Percentiles rank a stretch among this genome's conserved stretches.
These are phyloP conservation scores for Talaromyces amestolkiae DNA, from an alignment of 2,329 filamentous ascomycete species.

Conservation along the genomic window DNA sequence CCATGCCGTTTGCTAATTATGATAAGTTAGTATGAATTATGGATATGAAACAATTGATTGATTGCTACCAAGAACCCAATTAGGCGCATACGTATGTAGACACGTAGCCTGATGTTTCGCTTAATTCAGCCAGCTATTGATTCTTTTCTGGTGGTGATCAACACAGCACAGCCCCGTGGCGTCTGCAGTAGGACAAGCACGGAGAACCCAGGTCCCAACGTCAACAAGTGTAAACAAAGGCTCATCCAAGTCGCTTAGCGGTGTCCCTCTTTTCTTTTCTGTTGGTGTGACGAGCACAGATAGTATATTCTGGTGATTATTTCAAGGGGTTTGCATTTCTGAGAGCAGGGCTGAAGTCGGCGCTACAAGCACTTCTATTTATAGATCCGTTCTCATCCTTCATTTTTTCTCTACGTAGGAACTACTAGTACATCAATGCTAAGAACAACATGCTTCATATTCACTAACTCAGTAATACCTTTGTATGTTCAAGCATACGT, in stretches of 20 bases:
- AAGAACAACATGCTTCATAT: neutral
- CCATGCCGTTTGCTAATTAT: conserved; percentile 70
- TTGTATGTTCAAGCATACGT: too few species aligned
- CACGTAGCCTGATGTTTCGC: neutral
- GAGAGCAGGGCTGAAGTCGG: neutral
- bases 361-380: neutral
- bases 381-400: neutral
- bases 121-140: neutral
- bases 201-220: neutral
- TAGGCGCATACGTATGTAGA: neutral
- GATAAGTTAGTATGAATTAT: conserved; percentile 1
- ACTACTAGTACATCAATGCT: neutral
- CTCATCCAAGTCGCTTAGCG: neutral
- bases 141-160: neutral
- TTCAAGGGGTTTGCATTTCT: neutral
- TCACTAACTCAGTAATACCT: neutral
- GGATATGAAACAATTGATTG: neutral
- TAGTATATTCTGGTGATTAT: neutral
- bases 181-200: neutral
- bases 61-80: neutral
- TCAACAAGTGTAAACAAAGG: neutral
- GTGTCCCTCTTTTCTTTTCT: neutral
- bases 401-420: neutral
- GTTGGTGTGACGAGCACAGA: neutral
- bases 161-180: conserved; percentile 1